Percentiles rank a stretch among this genome's conserved stretches.
These are phyloP conservation scores for Penicillium herquei DNA, from an alignment of 495 filamentous ascomycete species.

Conservation along the genomic window DNA sequence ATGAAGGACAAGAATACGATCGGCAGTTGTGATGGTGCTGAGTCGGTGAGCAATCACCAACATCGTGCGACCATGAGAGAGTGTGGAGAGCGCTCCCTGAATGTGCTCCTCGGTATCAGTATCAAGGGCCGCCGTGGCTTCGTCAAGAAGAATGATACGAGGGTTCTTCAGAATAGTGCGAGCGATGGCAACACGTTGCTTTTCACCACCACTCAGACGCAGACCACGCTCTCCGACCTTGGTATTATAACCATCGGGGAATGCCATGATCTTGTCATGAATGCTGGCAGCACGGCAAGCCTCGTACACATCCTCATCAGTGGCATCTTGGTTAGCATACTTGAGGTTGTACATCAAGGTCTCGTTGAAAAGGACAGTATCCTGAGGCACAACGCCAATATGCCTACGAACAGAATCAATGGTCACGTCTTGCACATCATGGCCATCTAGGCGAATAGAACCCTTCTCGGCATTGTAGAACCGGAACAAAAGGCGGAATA, in stretches of 20 bases:
- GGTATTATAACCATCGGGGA: slow-evolving; percentile 89
- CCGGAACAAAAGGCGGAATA: slow-evolving; percentile 93
- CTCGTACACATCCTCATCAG: slow-evolving; percentile 83
- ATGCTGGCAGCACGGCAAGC: slow-evolving; percentile 91
- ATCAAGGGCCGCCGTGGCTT: slow-evolving; percentile 93
- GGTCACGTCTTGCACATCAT: slow-evolving; percentile 79
- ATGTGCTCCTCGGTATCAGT: slow-evolving; percentile 97
- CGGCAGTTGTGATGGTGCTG: slow-evolving; percentile 90
- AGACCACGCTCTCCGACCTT: slow-evolving; percentile 94
- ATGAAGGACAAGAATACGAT: slow-evolving; percentile 92
- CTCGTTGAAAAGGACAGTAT: slow-evolving; percentile 96
- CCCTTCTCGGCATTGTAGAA: slow-evolving; percentile 85
- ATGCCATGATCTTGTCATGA: slow-evolving; percentile 90
- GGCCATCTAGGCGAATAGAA: slow-evolving; percentile 76
- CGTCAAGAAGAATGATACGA: slow-evolving; percentile 92
- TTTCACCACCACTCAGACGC: slow-evolving; percentile 90
- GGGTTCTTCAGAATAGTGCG: slow-evolving; percentile 95
- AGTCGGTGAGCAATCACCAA: slow-evolving; percentile 84
- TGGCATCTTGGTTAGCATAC: slow-evolving; percentile 84
- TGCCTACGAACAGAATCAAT: slow-evolving; percentile 89
- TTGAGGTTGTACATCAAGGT: slow-evolving; percentile 94
- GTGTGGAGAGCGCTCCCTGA: slow-evolving; percentile 75
- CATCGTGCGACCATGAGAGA: slow-evolving; percentile 82
- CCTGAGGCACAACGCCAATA: slow-evolving; percentile 96
- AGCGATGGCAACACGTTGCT: slow-evolving; percentile 95